Base-by-base conservation (phyloP, 345 rosid species). In the Camelina hispida region DNA sequence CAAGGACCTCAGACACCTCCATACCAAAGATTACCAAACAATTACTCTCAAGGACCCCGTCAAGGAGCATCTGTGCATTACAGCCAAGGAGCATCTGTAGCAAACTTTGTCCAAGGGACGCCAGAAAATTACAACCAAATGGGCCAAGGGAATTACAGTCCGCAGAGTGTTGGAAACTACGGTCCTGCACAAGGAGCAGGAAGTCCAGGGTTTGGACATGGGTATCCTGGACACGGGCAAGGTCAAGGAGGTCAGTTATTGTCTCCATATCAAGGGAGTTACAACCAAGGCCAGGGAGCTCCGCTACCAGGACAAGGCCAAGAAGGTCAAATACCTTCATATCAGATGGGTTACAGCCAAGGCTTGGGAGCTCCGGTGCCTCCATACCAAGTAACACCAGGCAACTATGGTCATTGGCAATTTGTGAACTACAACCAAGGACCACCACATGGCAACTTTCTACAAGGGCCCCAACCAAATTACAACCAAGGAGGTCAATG, bases 341-440 rank as follows among this genome's bases (percentile, higher is more conserved):
- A 75, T 61, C 86, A 83, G 79, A 80, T 81, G 15, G 70, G 66
- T 57, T 73, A 68, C 56, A 82, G 74, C 78, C 93, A 76, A 77
- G 86, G 79, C 52, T 88, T 72, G 50, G 85, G 76, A 59, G 72
- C 71, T 44, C 70, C 51, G 8, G 73, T 69, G 55, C 81, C 84
- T 46, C 43, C 83, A 42, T 71, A 78, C 23, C 83, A 74, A 61
- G 81, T 55, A 60, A 13, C 81, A 32, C 82, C 68, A 55, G 71
- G 79, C 37, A 81, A 59, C 53, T 76, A 74, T 67, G 80, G 83
- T 60, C 69, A 72, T 66, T 72, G 81, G 81, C 32, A 76, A 14
- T 84, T 62, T 47, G 77, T 74, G 23, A 81, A 70, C 69, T 78
- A 76, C 67, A 80, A 72, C 55, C 80, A 77, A 71, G 76, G 44